Conservation (phyloP, 2,329 filamentous ascomycete species). For the Calonectria pteridis region DNA sequence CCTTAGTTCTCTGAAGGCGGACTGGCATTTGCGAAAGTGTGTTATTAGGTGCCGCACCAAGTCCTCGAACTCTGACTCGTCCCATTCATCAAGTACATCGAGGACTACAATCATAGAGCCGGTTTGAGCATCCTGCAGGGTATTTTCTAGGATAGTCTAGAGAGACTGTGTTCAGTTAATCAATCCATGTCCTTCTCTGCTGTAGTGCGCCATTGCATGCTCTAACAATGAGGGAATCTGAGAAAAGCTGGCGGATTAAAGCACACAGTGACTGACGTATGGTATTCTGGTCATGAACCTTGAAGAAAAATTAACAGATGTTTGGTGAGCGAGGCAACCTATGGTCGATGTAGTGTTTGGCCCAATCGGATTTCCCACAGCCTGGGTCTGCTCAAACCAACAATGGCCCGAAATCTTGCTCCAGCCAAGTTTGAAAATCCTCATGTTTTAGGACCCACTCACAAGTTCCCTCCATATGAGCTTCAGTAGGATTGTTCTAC, state of each 20-base stretch:
- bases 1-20: slow-evolving; percentile 39
- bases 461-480: slow-evolving; percentile 23
- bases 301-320: slow-evolving; percentile 60
- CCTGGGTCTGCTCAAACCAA: slow-evolving; percentile 54
- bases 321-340: slow-evolving; percentile 34
- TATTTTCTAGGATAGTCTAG: slow-evolving; percentile 50
- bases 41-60: slow-evolving; percentile 30
- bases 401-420: slow-evolving; percentile 43
- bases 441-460: slow-evolving; percentile 39
- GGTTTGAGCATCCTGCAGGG: slow-evolving; percentile 21
- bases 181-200: slow-evolving; percentile 43
- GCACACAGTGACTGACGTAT: slow-evolving; percentile 52
- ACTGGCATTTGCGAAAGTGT: background rate
- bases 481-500: background rate
- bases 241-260: slow-evolving; percentile 53
- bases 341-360: slow-evolving; percentile 49
- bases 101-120: slow-evolving; percentile 51
- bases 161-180: slow-evolving; percentile 39
- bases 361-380: slow-evolving; percentile 54
- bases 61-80: slow-evolving; percentile 33
- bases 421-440: slow-evolving; percentile 46
- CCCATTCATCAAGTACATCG: slow-evolving; percentile 56
- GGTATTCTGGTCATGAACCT: slow-evolving; percentile 53
- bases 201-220: slow-evolving; percentile 46
- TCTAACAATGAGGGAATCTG: slow-evolving; percentile 46